phyloP scores from a whole-genome alignment of 768 basidiomycete species.

The Sporobolomyces roseus region DNA sequence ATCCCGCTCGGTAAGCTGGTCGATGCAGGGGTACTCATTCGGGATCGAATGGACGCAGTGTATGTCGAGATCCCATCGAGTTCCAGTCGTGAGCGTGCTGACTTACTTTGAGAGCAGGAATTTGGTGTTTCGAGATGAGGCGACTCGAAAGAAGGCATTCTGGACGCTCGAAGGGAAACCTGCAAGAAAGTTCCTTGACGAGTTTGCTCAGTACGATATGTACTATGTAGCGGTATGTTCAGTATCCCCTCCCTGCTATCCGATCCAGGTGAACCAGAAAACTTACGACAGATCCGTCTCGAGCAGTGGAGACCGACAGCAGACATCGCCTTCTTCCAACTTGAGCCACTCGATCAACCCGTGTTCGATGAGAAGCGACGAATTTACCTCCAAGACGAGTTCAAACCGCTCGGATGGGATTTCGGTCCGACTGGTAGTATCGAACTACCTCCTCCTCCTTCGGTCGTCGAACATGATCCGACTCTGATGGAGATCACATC shows the following conservation, averaged over 20 bases:
- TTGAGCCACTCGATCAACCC: constrained; percentile 1
- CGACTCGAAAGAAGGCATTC: neutral
- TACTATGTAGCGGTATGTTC: constrained; percentile 10
- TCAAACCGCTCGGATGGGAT: constrained; percentile 5
- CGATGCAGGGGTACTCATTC: neutral
- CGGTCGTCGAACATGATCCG: neutral
- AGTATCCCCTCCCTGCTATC: neutral
- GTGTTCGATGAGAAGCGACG: constrained; percentile 5
- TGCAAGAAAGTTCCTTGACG: neutral
- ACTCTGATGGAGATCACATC: constrained; percentile 2
- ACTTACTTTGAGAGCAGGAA: neutral
- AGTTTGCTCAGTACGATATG: neutral
- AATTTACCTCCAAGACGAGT: constrained; percentile 7
- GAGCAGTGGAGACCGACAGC: constrained; percentile 11
- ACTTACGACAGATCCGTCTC: neutral
- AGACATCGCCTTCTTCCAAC: neutral
- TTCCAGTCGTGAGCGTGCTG: neutral
- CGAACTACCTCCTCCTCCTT: neutral
- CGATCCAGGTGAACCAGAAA: neutral
- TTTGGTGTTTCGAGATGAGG: constrained; percentile 10
- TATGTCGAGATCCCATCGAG: neutral
- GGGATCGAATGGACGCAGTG: constrained; percentile 15
- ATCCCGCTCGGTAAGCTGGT: neutral
- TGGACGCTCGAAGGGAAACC: neutral
- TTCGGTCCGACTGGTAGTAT: neutral